Base-by-base conservation (phyloP, 805 yeast genomes). In the Dipodascus geniculatus region DNA sequence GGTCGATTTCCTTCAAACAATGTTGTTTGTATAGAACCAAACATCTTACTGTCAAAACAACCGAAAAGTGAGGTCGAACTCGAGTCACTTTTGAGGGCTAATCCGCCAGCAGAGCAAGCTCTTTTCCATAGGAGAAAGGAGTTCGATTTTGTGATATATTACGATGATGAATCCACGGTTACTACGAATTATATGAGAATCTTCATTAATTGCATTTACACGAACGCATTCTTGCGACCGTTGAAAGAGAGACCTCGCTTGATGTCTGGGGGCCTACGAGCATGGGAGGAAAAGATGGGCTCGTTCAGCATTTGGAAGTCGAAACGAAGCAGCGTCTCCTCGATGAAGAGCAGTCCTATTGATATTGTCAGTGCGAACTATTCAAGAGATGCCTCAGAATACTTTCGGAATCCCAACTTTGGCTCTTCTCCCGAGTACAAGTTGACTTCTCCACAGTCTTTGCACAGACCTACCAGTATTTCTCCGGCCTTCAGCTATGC, bases 21-120 rank as follows among this genome's bases (percentile, higher is more conserved):
- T 53, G 66, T 85, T 3, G 75, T 87, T 9, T 86, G 90, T 63
- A 75, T 90, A 17, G 96, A 87, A 53, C 96, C 97, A 0, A 73
- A 76, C 20, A 73, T 80, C 0, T 70, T 82, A 19, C 68, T 80
- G 52, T 64, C 68, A 0, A 68, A 71, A 6, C 44, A 38, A 17
- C 44, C 44, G 4, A 78, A 79, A 62, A 72, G 78, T 0, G 91
- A 84, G 53, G 9, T 23, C n/a, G 24, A 22, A 22, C 68, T 90
- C n/a, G 86, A 85, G 59, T 75, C 73, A 48, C 68, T 77, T 49
- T 75, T 91, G 9, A 69, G 81, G 54, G 65, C 79, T 16, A 72
- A 85, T 16, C 79, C 89, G 1, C 72, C 72, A 16, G 64, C 65
- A 2, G 93, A 87, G 61, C 75, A 75, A 51, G 64, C 60, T 1